Evolutionary conservation across 78 protist species (phyloP).

Genomic region (Tieghemostelium lacteum): DNA sequence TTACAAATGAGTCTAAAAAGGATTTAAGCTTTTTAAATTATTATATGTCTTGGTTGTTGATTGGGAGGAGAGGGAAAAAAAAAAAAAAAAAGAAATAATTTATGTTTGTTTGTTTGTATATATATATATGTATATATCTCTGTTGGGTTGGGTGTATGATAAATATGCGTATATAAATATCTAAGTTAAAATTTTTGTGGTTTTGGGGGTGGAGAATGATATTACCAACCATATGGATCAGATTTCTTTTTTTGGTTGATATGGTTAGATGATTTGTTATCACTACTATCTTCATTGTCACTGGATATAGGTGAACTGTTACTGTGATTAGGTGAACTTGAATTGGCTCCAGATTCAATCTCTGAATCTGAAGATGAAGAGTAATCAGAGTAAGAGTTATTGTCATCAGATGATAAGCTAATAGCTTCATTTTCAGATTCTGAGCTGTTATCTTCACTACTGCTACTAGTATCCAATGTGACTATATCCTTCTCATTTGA

Average conservation of each 20-base stretch:
- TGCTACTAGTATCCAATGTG: not conserved
- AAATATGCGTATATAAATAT: too few species aligned
- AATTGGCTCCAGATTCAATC: conserved; percentile 25
- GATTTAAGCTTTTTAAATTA: too few species aligned
- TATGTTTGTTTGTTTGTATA: too few species aligned
- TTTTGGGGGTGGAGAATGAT: too few species aligned
- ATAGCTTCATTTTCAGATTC: conserved; percentile 10
- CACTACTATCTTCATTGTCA: not conserved
- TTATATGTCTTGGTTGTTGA: too few species aligned
- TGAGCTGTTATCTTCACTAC: not conserved
- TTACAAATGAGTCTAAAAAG: too few species aligned
- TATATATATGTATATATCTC: too few species aligned
- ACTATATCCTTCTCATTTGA: conserved; percentile 1
- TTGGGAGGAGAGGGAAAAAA: too few species aligned
- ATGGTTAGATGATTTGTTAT: not conserved
- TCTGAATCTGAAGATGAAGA: conserved; percentile 30
- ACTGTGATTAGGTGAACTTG: not conserved
- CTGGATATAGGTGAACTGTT: not conserved
- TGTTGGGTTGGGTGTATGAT: too few species aligned
- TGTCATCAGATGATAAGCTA: conserved; percentile 30
- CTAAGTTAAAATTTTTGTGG: too few species aligned
- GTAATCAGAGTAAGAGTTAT: conserved; percentile 6
- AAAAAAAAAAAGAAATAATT: too few species aligned
- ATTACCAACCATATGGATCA: too few species aligned
- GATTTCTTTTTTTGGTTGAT: not conserved